A percentile compares a stretch with the other conserved stretches of the same genome.
Conservation (phyloP, 805 yeast species). For the Teunomyces aglyptinius region DNA sequence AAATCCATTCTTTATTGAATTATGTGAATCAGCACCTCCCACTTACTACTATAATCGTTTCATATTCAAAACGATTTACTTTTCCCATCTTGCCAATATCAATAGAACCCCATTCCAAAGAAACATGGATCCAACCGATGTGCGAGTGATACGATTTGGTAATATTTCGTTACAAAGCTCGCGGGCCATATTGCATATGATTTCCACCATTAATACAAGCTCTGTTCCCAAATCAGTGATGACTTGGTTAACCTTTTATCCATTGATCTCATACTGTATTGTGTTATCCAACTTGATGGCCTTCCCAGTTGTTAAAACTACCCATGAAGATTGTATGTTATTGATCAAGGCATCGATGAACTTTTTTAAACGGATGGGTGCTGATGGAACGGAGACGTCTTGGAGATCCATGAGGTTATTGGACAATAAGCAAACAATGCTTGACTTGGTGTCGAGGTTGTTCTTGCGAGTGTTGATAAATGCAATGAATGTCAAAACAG, state of each 20-base stretch:
- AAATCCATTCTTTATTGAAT: constrained; percentile 2
- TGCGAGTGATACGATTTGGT: constrained; percentile 11
- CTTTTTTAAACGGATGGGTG: constrained; percentile 8
- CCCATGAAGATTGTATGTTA: constrained; percentile 19
- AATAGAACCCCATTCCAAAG: constrained; percentile 29
- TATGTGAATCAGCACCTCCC: neutral
- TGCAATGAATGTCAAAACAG: constrained; percentile 13
- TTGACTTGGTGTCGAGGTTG: constrained; percentile 21
- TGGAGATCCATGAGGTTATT: constrained; percentile 5
- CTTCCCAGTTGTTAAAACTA: constrained; percentile 14
- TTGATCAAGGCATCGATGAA: constrained; percentile 18
- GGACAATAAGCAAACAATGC: constrained; percentile 9
- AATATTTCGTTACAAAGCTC: constrained; percentile 24
- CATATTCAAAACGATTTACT: constrained; percentile 21
- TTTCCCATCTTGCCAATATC: constrained; percentile 24
- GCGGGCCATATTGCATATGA: constrained; percentile 21
- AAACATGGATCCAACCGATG: constrained; percentile 11
- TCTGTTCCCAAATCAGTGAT: constrained; percentile 14
- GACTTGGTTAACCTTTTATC: constrained; percentile 20
- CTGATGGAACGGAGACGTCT: neutral
- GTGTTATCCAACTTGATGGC: constrained; percentile 22
- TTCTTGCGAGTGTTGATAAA: constrained; percentile 21
- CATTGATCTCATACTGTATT: constrained; percentile 23
- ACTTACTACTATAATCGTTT: neutral
- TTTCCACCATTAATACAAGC: constrained; percentile 10